Conservation (phyloP, 495 filamentous ascomycete genomes). For the Aspergillus hancockii region DNA sequence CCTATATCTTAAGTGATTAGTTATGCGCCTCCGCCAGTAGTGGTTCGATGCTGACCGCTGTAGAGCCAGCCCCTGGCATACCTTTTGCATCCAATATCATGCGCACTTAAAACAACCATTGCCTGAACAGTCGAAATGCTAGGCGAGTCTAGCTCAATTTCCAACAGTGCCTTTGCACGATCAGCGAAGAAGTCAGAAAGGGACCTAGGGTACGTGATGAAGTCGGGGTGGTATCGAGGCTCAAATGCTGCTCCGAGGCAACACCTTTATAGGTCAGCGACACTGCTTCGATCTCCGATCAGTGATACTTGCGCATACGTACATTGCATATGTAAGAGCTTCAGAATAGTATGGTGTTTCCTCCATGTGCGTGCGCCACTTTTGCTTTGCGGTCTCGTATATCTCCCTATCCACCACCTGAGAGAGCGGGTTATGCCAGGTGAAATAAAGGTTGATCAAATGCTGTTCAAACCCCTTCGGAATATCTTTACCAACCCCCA, state of each 20-base stretch:
- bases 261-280: slow-evolving; percentile 26
- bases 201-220: slow-evolving; percentile 30
- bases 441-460: slow-evolving; percentile 37
- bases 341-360: slow-evolving; percentile 36
- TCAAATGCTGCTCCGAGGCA: slow-evolving; percentile 32
- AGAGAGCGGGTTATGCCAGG: slow-evolving; percentile 38
- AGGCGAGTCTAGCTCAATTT: slow-evolving; percentile 36
- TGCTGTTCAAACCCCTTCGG: slow-evolving; percentile 28
- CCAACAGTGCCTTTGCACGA: slow-evolving; percentile 33
- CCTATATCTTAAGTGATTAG: slow-evolving; percentile 18
- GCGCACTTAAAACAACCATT: slow-evolving; percentile 33
- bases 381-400: slow-evolving; percentile 5
- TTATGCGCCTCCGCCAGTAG: neutral
- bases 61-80: slow-evolving; percentile 42
- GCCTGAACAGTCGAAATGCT: slow-evolving; percentile 37
- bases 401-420: slow-evolving; percentile 32
- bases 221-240: slow-evolving; percentile 25
- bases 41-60: slow-evolving; percentile 27
- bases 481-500: slow-evolving; percentile 20
- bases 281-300: too few species aligned
- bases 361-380: slow-evolving; percentile 20
- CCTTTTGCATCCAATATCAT: slow-evolving; percentile 27
- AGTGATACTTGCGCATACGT: too few species aligned
- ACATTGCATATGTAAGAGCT: slow-evolving; percentile 38
- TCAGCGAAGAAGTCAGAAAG: slow-evolving; percentile 34